Evolutionary conservation across 495 filamentous ascomycete species (phyloP).

Genomic region (Neurospora pannonica): DNA sequence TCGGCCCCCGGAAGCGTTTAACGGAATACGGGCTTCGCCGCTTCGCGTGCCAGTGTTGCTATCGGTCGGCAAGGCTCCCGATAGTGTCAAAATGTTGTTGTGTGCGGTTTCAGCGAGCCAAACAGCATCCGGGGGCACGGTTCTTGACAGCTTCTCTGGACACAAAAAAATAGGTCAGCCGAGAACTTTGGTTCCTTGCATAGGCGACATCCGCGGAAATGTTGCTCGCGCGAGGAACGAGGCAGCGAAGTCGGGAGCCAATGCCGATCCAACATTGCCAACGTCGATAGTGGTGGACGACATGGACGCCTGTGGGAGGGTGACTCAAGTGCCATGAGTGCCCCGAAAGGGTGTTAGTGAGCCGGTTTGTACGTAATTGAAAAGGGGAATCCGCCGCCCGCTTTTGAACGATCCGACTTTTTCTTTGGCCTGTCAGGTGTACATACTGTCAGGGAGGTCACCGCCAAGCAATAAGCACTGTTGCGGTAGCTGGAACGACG

Average conservation of each 20-base stretch:
- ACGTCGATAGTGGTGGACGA: not conserved
- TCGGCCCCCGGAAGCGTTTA: not conserved
- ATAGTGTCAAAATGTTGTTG: not conserved
- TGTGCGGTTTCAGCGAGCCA: not conserved
- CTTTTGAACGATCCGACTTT: not conserved
- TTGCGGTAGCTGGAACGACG: not conserved
- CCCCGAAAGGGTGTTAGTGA: constrained; percentile 17
- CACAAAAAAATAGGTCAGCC: not conserved
- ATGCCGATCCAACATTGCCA: constrained; percentile 10
- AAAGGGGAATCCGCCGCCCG: constrained; percentile 6
- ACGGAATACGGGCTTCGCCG: not conserved
- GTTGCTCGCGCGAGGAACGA: not conserved
- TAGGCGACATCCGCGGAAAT: constrained; percentile 20
- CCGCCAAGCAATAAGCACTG: not conserved
- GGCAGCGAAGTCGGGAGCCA: constrained; percentile 4
- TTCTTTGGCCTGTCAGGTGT: not conserved
- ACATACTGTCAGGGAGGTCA: not conserved
- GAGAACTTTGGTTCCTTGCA: not conserved
- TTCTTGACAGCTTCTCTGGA: not conserved
- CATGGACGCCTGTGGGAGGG: not conserved
- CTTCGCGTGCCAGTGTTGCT: not conserved
- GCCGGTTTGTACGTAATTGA: constrained; percentile 27
- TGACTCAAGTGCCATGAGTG: constrained; percentile 6
- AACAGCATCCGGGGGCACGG: not conserved
- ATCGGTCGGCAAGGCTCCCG: not conserved